Evolutionary conservation across 345 rosid species (phyloP).

Genomic region (Gossypium longicalyx): DNA sequence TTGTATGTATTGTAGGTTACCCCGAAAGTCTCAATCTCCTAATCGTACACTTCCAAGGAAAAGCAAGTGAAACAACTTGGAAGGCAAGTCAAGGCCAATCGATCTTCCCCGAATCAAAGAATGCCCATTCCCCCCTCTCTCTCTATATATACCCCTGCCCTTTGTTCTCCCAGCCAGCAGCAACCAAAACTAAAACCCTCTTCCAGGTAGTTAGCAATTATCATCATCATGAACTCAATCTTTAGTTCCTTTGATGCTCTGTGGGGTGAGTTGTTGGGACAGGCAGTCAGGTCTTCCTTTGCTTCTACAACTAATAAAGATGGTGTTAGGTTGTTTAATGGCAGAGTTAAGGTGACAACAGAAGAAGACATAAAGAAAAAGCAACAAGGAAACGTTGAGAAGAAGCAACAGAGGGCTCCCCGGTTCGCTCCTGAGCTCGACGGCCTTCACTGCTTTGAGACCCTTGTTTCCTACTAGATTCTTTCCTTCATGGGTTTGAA

Average conservation of each 20-base stretch:
- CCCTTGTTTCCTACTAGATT: slow-evolving; percentile 35
- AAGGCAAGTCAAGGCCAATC: neutral
- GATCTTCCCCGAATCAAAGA: neutral
- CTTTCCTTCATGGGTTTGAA: too few relatives aligned
- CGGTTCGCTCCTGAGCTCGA: slow-evolving; percentile 59
- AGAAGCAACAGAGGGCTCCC: slow-evolving; percentile 22
- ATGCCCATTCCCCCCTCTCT: neutral
- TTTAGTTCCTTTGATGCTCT: slow-evolving; percentile 68
- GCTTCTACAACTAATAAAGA: slow-evolving; percentile 5
- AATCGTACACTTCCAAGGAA: neutral
- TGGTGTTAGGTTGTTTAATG: neutral
- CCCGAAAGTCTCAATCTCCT: neutral
- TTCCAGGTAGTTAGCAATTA: neutral
- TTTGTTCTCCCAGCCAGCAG: neutral
- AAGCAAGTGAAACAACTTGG: slow-evolving; percentile 6
- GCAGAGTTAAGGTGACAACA: neutral
- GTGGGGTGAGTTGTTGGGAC: slow-evolving; percentile 55
- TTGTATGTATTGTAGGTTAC: too few relatives aligned
- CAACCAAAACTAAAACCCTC: neutral
- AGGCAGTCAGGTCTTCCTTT: slow-evolving; percentile 25
- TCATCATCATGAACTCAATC: slow-evolving; percentile 56
- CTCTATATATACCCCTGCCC: neutral
- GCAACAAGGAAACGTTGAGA: slow-evolving; percentile 22
- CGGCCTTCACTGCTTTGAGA: slow-evolving; percentile 71
- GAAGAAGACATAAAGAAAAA: slow-evolving; percentile 8